Percentiles rank a stretch among this genome's conserved stretches.
Evolutionary conservation across 176 grass and related monocot species (phyloP).

Genomic region (Panicum miliaceum): DNA sequence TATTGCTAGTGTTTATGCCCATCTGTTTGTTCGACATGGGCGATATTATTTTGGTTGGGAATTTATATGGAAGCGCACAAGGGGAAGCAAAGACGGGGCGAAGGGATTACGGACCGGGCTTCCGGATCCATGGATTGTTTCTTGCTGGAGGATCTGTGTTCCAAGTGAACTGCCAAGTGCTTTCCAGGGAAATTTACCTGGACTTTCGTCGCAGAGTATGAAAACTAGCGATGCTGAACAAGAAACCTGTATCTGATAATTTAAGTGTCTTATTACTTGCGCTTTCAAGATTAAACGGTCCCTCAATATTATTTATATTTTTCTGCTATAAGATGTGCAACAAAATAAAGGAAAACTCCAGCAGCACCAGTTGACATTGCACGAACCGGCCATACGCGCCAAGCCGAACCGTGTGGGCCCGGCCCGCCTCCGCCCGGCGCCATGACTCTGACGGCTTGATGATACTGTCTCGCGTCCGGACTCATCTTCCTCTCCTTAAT

Average conservation of each 20-base stretch:
- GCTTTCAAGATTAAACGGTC: background rate
- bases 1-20: background rate
- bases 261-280: background rate
- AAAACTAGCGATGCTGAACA: background rate
- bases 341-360: background rate
- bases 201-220: background rate
- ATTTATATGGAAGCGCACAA: no score
- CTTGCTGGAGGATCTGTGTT: no score
- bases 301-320: background rate
- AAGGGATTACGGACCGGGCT: no score
- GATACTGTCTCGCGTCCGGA: background rate
- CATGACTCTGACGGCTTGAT: background rate
- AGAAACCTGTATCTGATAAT: background rate
- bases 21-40: background rate
- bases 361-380: conserved; percentile 26
- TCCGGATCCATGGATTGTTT: no score
- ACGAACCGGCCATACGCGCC: background rate
- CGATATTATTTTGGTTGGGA: no score
- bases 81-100: no score
- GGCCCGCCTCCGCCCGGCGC: background rate
- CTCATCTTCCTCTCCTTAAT: background rate
- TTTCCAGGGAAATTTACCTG: background rate
- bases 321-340: background rate
- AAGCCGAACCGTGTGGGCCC: conserved; percentile 15
- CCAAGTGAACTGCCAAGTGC: background rate